Conservation (phyloP, 371 early-diverging fungal species). For the Saksenaea oblongispora region DNA sequence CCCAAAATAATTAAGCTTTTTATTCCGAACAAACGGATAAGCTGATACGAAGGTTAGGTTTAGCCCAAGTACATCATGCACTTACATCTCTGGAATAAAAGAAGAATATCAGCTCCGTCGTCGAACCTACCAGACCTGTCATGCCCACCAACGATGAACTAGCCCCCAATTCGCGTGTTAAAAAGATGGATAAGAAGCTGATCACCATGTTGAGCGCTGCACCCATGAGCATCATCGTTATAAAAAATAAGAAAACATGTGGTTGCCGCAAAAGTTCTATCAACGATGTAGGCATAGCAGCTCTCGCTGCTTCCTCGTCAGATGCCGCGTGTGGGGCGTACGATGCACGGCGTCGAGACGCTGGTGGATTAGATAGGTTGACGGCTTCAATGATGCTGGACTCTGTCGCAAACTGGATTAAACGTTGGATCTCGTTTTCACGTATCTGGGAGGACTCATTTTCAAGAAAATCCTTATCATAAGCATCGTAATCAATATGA, state of each 20-base stretch:
- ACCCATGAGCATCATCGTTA: constrained; percentile 59
- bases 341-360: constrained; percentile 28
- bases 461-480: constrained; percentile 29
- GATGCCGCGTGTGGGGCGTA: background rate
- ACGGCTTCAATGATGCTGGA: constrained; percentile 58
- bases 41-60: constrained; percentile 18
- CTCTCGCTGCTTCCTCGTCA: constrained; percentile 7
- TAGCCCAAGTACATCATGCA: background rate
- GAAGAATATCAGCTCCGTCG: constrained; percentile 49
- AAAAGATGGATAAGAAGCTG: constrained; percentile 49
- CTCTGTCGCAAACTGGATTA: constrained; percentile 56
- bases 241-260: constrained; percentile 42
- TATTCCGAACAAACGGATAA: constrained; percentile 50
- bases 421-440: constrained; percentile 49
- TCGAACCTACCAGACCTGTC: constrained; percentile 51
- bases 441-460: constrained; percentile 32
- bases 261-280: constrained; percentile 41
- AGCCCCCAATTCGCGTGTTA: constrained; percentile 50
- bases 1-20: constrained; percentile 49
- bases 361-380: constrained; percentile 49
- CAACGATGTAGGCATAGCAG: constrained; percentile 33
- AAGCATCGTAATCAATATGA: constrained; percentile 28
- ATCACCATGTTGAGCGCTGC: constrained; percentile 54
- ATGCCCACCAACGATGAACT: constrained; percentile 46
- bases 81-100: constrained; percentile 56